A percentile compares a stretch with the other conserved stretches of the same genome.
Conservation (phyloP, 805 yeast species). For the Candida ficus region DNA sequence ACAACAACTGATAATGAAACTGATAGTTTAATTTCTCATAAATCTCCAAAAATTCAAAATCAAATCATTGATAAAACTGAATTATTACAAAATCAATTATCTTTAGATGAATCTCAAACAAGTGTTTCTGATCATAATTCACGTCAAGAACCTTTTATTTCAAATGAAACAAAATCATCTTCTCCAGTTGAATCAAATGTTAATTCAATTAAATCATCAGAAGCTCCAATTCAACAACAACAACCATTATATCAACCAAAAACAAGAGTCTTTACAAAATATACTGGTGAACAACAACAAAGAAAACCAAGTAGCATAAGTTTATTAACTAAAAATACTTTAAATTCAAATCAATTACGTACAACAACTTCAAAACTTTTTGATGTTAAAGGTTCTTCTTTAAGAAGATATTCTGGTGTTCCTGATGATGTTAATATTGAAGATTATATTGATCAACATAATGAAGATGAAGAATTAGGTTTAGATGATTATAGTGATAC, state of each 20-base stretch:
- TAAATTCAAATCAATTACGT: constrained; percentile 33
- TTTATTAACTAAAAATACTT: background rate
- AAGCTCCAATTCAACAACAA: no score
- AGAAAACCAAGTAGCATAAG: constrained; percentile 18
- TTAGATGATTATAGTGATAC: constrained; percentile 25
- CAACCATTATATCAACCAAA: constrained; percentile 6
- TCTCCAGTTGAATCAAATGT: background rate
- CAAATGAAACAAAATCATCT: background rate
- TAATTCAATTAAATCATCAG: no score
- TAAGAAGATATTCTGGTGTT: constrained; percentile 67
- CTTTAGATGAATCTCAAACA: constrained; percentile 6
- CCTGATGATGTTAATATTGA: constrained; percentile 52
- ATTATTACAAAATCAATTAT: no score
- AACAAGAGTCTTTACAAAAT: constrained; percentile 17
- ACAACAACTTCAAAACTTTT: constrained; percentile 71
- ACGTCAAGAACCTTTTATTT: background rate
- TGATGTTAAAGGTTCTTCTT: constrained; percentile 67
- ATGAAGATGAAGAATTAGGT: constrained; percentile 33
- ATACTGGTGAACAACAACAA: constrained; percentile 12
- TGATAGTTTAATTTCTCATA: constrained; percentile 5
- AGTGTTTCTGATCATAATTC: constrained; percentile 3
- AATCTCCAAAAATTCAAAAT: background rate
- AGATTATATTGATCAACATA: constrained; percentile 38
- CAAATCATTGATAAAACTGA: no score
- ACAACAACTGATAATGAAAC: constrained; percentile 7